phyloP scores from a whole-genome alignment of 805 yeast species.

The Myxozyma vanderwaltii region DNA sequence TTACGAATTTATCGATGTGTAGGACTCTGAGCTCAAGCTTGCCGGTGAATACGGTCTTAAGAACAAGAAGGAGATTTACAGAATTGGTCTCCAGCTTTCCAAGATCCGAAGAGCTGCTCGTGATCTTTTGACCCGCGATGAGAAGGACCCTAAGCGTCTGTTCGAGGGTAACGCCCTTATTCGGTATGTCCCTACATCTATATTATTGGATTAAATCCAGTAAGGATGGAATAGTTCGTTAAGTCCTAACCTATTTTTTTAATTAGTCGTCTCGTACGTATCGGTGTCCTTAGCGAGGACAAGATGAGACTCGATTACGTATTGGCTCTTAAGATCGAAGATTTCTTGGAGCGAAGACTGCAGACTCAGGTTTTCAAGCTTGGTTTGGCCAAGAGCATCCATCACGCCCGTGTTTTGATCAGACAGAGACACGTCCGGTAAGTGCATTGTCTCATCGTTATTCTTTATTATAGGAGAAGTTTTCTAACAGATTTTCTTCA shows the following conservation, averaged over 20 bases:
- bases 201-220: neutral
- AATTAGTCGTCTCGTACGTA: constrained; percentile 84
- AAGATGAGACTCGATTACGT: constrained; percentile 99
- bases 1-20: neutral
- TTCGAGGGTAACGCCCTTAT: constrained; percentile 99
- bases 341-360: constrained; percentile 99
- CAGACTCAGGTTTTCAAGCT: constrained; percentile 99
- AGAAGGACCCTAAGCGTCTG: constrained; percentile 99
- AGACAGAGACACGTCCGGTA: constrained; percentile 96
- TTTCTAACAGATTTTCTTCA: neutral
- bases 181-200: constrained; percentile 49
- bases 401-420: constrained; percentile 99
- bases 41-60: constrained; percentile 99
- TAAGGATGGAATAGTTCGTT: constrained; percentile 2
- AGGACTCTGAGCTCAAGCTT: constrained; percentile 95
- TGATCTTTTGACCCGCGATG: constrained; percentile 99
- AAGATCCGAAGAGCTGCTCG: constrained; percentile 99
- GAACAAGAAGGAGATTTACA: constrained; percentile 99
- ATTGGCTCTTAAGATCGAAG: constrained; percentile 96
- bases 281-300: constrained; percentile 98
- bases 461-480: too few relatives aligned
- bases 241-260: constrained; percentile 7
- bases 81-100: constrained; percentile 98
- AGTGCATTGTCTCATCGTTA: neutral
- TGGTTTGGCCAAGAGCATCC: constrained; percentile 98